Percentiles rank a stretch among this genome's conserved stretches.
Conservation (phyloP, 495 filamentous ascomycete genomes). For the Entonaema liquescens region DNA sequence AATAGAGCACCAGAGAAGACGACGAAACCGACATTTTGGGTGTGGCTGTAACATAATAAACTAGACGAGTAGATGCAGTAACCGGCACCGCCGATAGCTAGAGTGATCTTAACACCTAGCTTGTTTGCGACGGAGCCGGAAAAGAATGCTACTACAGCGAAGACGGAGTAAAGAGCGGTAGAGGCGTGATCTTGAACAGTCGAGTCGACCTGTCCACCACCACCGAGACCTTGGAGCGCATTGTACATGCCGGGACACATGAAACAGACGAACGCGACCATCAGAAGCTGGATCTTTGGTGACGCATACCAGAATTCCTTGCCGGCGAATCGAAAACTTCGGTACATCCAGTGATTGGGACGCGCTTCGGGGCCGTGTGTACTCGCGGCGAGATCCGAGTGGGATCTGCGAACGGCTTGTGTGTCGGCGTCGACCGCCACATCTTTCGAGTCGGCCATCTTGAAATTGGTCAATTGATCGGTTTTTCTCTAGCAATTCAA, state of each 20-base stretch:
- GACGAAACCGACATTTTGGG: constrained; percentile 75
- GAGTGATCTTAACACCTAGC: constrained; percentile 75
- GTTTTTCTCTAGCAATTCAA: constrained; percentile 15
- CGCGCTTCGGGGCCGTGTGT: constrained; percentile 31
- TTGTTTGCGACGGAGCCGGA: constrained; percentile 81
- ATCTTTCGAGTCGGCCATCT: constrained; percentile 37
- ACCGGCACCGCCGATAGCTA: constrained; percentile 83
- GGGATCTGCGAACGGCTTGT: not conserved
- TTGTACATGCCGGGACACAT: constrained; percentile 90
- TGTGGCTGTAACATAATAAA: constrained; percentile 85
- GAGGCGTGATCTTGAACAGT: constrained; percentile 71
- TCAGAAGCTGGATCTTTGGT: constrained; percentile 73
- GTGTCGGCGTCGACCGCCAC: not conserved
- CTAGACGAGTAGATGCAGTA: constrained; percentile 85
- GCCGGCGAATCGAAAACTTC: constrained; percentile 63
- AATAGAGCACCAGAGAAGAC: constrained; percentile 79
- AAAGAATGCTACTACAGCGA: constrained; percentile 87
- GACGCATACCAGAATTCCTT: constrained; percentile 76
- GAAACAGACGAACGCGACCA: constrained; percentile 89
- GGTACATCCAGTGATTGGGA: constrained; percentile 74
- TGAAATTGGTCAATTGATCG: constrained; percentile 9
- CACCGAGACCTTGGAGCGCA: constrained; percentile 78
- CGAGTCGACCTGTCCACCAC: constrained; percentile 71
- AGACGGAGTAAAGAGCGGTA: constrained; percentile 71
- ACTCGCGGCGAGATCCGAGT: constrained; percentile 21